Conservation (phyloP, 345 rosid species). For the Heritiera littoralis region DNA sequence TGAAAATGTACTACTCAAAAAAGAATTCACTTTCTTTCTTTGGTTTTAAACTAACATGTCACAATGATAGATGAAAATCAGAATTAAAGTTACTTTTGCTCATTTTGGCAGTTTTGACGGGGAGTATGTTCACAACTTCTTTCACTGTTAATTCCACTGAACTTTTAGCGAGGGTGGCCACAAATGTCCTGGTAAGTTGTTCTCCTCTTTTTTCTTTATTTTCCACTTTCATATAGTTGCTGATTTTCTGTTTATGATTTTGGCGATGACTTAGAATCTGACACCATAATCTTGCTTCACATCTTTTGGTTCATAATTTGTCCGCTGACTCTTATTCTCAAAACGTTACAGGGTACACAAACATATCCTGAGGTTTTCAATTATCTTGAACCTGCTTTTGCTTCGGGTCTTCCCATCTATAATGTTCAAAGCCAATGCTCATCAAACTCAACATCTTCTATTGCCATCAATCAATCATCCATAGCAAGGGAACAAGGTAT, state of each 20-base stretch:
- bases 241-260: slow-evolving; percentile 9
- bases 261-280: neutral
- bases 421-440: slow-evolving; percentile 56
- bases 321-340: slow-evolving; percentile 23
- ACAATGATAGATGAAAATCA: neutral
- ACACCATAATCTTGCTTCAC: neutral
- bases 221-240: neutral
- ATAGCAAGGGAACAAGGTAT: slow-evolving; percentile 45
- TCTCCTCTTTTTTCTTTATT: slow-evolving; percentile 8
- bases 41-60: neutral
- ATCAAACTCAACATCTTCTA: slow-evolving; percentile 39
- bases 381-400: slow-evolving; percentile 67
- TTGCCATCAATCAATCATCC: slow-evolving; percentile 26
- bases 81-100: neutral
- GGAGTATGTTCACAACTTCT: slow-evolving; percentile 51
- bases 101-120: slow-evolving; percentile 50
- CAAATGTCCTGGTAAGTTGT: slow-evolving; percentile 53
- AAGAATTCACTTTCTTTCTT: slow-evolving; percentile 15
- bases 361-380: slow-evolving; percentile 31
- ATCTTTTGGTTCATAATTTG: slow-evolving; percentile 17
- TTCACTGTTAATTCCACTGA: slow-evolving; percentile 46
- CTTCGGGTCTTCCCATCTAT: slow-evolving; percentile 52
- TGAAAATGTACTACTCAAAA: too few species aligned
- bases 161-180: slow-evolving; percentile 38
- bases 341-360: slow-evolving; percentile 69